Evolutionary conservation across 2,329 filamentous ascomycete species (phyloP), one percentile per base, ranked within the genome.

Genomic region (Diaporthe citri): DNA sequence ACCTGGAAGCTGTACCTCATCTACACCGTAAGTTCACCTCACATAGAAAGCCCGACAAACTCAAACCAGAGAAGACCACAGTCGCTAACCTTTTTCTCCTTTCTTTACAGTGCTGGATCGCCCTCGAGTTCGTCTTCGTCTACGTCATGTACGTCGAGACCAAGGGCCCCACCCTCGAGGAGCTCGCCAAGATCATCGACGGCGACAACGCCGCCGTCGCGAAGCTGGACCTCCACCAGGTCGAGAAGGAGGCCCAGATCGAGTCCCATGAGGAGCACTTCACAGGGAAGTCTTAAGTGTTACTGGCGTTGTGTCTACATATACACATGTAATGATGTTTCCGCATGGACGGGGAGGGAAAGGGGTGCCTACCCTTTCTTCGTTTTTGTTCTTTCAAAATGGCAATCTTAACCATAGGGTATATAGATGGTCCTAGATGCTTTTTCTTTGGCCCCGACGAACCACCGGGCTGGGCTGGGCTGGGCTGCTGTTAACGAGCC

Each of bases 131-230:
- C 72, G 83, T 81, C 79, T 89, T 89, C 80, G 86, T 91, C 76
- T 91, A 89, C 82, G 88, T 86, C 80, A 86, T 87, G 84, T 87
- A 86, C 79, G 83, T 92, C 78, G 91, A 93, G 84, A 93, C 91
- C 52, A 88, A 87, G 77, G 90, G 91, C 43, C 89, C 90, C 2
- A 92, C 91, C 25, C 90, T 93, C 48, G 91, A 93, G 83, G 91
- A 93, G 82, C 87, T 93, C 66, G 90, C 90, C 80, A 90, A 90
- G 84, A 88, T 93, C 83, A 93, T 93, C 82, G 91, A 93, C 78
- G 91, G 90, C 52, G 88, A 91, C 43, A 83, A 88, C 25, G 90
- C 89, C 48, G 78, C 83, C 60, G 87, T 88, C 22, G 87, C 84
- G 8, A 83, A 85, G 74, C 75, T 89, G 72, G 85, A 89, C 78